phyloP scores from a whole-genome alignment of 495 filamentous ascomycete genomes.

The Talaromyces nanjingensis region DNA sequence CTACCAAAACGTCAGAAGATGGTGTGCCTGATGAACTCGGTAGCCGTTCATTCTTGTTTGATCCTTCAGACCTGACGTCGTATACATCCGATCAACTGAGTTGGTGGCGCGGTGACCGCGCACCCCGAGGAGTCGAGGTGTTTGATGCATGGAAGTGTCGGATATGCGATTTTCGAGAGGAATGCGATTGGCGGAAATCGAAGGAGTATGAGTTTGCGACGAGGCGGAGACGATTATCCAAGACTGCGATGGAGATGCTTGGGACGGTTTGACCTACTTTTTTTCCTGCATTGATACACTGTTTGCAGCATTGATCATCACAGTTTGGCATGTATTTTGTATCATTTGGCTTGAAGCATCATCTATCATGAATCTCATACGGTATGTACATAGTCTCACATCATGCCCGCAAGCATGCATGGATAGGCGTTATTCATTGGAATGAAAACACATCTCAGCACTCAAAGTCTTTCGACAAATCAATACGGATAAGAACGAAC shows the following conservation, averaged over 20 bases:
- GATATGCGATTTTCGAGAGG: slow-evolving; percentile 55
- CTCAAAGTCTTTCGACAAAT: background rate
- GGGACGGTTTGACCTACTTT: background rate
- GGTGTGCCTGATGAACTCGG: slow-evolving; percentile 46
- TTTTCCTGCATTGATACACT: too few species aligned
- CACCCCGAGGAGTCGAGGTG: slow-evolving; percentile 71
- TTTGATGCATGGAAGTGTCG: slow-evolving; percentile 90
- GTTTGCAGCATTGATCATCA: background rate
- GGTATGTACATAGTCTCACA: background rate
- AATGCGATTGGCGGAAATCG: slow-evolving; percentile 47
- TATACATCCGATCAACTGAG: slow-evolving; percentile 65
- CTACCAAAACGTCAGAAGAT: slow-evolving; percentile 24
- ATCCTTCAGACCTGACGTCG: slow-evolving; percentile 48
- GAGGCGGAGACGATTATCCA: slow-evolving; percentile 15
- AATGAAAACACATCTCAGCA: background rate
- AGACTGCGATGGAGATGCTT: slow-evolving; percentile 7
- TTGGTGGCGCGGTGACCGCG: slow-evolving; percentile 82
- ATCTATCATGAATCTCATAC: background rate
- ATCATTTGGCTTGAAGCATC: background rate
- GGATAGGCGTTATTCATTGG: background rate
- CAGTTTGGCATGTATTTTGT: background rate
- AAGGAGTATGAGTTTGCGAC: slow-evolving; percentile 41
- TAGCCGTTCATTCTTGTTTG: slow-evolving; percentile 61
- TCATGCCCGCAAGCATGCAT: slow-evolving; percentile 2
- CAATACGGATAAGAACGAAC: slow-evolving; percentile 42